Evolutionary conservation across 1,284 basidiomycete species (phyloP).

Genomic region (Butyriboletus regius): DNA sequence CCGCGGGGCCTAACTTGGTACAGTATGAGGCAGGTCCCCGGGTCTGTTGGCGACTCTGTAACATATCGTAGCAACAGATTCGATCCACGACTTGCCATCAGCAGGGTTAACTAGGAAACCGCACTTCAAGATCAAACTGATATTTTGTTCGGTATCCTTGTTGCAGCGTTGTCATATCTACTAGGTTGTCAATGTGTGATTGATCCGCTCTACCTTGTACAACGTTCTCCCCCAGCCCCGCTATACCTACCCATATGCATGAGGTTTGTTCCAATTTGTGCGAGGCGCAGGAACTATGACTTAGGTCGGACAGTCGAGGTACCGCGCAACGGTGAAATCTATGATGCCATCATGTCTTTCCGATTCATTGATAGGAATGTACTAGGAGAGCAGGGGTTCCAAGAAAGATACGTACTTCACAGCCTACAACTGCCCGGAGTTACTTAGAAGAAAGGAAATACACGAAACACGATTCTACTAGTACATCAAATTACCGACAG

Average conservation of each 20-base stretch:
- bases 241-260: no score
- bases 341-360: not conserved
- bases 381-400: not conserved
- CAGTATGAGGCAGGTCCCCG: no score
- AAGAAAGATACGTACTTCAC: not conserved
- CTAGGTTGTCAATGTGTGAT: no score
- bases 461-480: not conserved
- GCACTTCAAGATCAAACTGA: not conserved
- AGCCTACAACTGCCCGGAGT: no score
- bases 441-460: not conserved
- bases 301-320: not conserved
- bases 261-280: not conserved
- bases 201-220: not conserved
- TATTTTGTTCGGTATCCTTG: not conserved
- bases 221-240: not conserved
- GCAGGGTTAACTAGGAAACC: not conserved
- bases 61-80: not conserved
- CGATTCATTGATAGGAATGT: not conserved
- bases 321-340: not conserved
- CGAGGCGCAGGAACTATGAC: not conserved
- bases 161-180: not conserved
- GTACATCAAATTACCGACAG: conserved; percentile 24
- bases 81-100: not conserved
- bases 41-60: not conserved
- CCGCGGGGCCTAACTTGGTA: no score